Base-by-base conservation (phyloP, 2,329 filamentous ascomycete genomes). In the Fusarium nurragi region DNA sequence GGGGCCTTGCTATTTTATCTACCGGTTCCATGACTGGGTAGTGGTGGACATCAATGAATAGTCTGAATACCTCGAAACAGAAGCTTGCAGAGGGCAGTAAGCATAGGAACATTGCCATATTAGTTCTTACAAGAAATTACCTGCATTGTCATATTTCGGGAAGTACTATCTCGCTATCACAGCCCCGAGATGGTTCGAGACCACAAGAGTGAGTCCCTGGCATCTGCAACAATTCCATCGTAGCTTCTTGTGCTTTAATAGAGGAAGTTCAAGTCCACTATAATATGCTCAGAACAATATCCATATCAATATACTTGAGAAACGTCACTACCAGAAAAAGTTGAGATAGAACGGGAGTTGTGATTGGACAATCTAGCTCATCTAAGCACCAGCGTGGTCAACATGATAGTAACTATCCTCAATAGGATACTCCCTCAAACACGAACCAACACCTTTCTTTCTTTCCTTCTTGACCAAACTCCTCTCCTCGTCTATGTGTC, bases 1-100 rank as follows among this genome's bases (percentile, higher is more conserved):
- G 49, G 61, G 58, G 40, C 40, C 51, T 47, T 52, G 40, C 44
- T 45, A 40, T 59, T 59, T 54, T 54, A 26, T 56, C 25, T 32
- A 38, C 43, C 37, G 44, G 26, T 65, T 43, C 32, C 16, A 53
- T 41, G 45, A 22, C 40, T 13, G 32, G 34, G 63, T 36, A 54
- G 34, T 40, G 21, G 40, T 16, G 13, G 47, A 32, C 34, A 37
- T 23, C 23, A 28, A 32, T 34, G 37, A 34, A 23, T 13, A 57
- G 32, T 34, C 32, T 25, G 52, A 50, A 58, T 44, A 56, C 25
- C 48, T 60, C 23, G 36, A 46, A 54, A 36, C 28, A 37, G 19
- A 22, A 39, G 54, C 37, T 46, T 50, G 18, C 30, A 25, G 28
- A 39, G 22, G 28, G 28, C 45, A 44, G 38, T 44, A 59, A 30